These are phyloP conservation scores for Mucor irregularis DNA, from an alignment of 371 early-diverging fungal genomes.

Conservation along the genomic window DNA sequence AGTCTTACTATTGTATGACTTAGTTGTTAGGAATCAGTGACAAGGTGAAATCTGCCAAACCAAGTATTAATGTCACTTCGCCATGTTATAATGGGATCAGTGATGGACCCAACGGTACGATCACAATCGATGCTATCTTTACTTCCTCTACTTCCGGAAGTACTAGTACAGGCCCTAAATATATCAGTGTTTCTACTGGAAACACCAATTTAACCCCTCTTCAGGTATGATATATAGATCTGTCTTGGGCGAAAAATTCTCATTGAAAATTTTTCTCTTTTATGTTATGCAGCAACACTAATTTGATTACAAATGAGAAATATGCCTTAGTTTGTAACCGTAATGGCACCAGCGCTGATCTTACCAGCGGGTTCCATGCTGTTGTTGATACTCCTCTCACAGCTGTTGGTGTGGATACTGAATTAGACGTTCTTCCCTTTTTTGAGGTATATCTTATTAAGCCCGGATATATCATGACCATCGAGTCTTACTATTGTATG, in stretches of 20 bases:
- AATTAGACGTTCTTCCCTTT: constrained; percentile 12
- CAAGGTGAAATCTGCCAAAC: constrained; percentile 8
- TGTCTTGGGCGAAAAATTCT: neutral
- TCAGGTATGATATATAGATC: constrained; percentile 7
- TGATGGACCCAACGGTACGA: constrained; percentile 3
- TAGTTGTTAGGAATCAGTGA: constrained; percentile 8
- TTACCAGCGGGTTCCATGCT: constrained; percentile 21
- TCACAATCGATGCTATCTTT: constrained; percentile 11
- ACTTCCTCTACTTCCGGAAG: neutral
- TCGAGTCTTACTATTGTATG: neutral
- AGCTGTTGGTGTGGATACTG: constrained; percentile 13
- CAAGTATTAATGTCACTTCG: constrained; percentile 19
- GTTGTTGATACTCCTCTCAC: constrained; percentile 21
- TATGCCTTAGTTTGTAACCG: constrained; percentile 37
- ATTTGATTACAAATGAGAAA: constrained; percentile 13
- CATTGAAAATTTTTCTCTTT: neutral
- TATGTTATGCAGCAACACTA: constrained; percentile 10
- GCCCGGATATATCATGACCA: too few relatives aligned
- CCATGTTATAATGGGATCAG: constrained; percentile 19
- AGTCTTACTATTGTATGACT: neutral
- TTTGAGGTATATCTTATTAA: constrained; percentile 23
- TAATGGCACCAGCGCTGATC: constrained; percentile 10
- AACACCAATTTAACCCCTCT: constrained; percentile 11
- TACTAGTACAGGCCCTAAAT: neutral
- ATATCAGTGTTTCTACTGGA: constrained; percentile 19